phyloP scores from a whole-genome alignment of 176 grass and related monocot species.

The Cenchrus purpureus region DNA sequence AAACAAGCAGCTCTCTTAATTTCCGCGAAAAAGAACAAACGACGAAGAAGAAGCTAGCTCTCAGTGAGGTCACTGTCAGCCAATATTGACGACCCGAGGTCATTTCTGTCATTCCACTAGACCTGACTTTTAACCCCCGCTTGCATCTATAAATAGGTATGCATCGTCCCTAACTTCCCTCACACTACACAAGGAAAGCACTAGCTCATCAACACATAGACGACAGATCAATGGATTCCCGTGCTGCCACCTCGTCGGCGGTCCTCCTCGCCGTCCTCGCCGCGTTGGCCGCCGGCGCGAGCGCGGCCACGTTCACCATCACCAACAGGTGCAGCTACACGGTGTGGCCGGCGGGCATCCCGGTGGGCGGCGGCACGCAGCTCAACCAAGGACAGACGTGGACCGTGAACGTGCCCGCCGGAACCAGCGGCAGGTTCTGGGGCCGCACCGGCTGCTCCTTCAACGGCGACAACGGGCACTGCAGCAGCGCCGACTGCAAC shows the following conservation, averaged over 20 bases:
- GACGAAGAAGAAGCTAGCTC: too few relatives aligned
- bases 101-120: background rate
- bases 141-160: background rate
- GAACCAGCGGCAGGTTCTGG: slow-evolving; percentile 24
- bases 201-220: background rate
- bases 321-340: slow-evolving; percentile 57
- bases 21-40: too few relatives aligned
- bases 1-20: too few relatives aligned
- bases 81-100: background rate
- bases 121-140: background rate
- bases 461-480: background rate
- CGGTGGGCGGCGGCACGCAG: background rate
- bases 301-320: slow-evolving; percentile 47
- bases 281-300: background rate
- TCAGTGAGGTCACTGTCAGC: background rate
- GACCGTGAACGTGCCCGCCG: background rate
- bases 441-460: slow-evolving; percentile 37
- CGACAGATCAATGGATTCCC: background rate
- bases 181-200: background rate
- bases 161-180: background rate
- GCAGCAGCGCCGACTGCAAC: background rate
- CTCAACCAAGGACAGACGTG: background rate
- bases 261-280: slow-evolving; percentile 22
- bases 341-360: slow-evolving; percentile 53
- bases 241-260: background rate